These are phyloP conservation scores for Cercospora sp. DNA, from an alignment of 2,329 filamentous ascomycete species.

Conservation along the genomic window DNA sequence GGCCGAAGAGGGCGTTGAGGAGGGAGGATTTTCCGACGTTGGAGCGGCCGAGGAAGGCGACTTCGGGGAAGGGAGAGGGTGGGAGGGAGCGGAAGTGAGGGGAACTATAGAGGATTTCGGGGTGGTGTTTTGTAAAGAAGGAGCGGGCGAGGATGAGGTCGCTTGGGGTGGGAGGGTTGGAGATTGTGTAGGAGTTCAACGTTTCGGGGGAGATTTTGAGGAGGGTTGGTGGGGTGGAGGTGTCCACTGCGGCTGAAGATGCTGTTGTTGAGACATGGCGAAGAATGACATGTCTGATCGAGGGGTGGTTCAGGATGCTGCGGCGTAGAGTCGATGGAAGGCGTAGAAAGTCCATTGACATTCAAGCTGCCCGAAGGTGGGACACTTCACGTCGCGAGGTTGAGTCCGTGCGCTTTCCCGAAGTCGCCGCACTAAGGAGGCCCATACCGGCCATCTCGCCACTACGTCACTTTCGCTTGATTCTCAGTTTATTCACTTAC, in stretches of 20 bases:
- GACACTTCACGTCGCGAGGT: background rate
- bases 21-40: conserved; percentile 71
- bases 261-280: conserved; percentile 6
- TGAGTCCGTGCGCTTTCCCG: conserved; percentile 3
- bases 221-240: conserved; percentile 20
- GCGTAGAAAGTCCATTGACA: conserved; percentile 33
- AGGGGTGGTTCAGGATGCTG: conserved; percentile 14
- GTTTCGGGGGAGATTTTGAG: conserved; percentile 34
- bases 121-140: conserved; percentile 52
- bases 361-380: background rate
- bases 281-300: conserved; percentile 2
- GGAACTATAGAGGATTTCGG: conserved; percentile 60
- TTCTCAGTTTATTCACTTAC: too few relatives aligned
- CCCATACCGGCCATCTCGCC: too few relatives aligned
- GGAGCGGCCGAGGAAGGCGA: conserved; percentile 67
- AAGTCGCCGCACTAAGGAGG: too few relatives aligned
- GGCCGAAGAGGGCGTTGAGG: conserved; percentile 62
- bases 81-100: conserved; percentile 62
- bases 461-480: too few relatives aligned
- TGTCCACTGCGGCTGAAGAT: background rate
- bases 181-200: conserved; percentile 38
- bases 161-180: conserved; percentile 35
- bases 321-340: conserved; percentile 31
- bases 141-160: conserved; percentile 45
- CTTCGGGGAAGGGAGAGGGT: conserved; percentile 56